phyloP scores from a whole-genome alignment of 371 early-diverging fungal genomes.

The Parasitella parasitica region DNA sequence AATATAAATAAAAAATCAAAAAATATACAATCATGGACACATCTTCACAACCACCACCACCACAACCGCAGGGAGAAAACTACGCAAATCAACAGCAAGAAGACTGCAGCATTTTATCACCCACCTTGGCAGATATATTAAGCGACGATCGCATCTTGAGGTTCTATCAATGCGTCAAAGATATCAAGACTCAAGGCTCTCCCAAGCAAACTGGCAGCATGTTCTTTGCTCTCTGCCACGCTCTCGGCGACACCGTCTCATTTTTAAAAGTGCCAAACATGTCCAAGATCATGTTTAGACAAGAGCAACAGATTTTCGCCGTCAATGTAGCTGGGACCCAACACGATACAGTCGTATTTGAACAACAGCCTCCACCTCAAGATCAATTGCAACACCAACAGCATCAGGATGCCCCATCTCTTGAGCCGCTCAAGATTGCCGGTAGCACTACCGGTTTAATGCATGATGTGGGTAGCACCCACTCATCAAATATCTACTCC shows the following conservation, averaged over 20 bases:
- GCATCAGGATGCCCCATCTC: neutral
- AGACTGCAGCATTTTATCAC: conserved; percentile 43
- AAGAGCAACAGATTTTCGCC: conserved; percentile 47
- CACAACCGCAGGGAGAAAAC: neutral
- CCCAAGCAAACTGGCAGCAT: conserved; percentile 48
- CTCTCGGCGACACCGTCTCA: conserved; percentile 41
- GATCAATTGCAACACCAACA: neutral
- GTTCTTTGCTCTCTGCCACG: conserved; percentile 54
- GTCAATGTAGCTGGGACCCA: conserved; percentile 48
- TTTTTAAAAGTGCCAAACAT: conserved; percentile 51
- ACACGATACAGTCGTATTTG: conserved; percentile 33
- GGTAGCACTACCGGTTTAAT: conserved; percentile 8
- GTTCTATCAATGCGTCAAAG: conserved; percentile 54
- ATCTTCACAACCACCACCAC: conserved; percentile 7
- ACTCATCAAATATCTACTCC: conserved; percentile 24
- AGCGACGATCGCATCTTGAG: conserved; percentile 47
- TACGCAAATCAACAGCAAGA: conserved; percentile 14
- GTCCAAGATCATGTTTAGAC: conserved; percentile 51
- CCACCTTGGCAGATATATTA: conserved; percentile 47
- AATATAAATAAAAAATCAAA: neutral
- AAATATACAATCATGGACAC: conserved; percentile 7
- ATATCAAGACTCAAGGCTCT: conserved; percentile 45
- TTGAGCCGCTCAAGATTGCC: conserved; percentile 24
- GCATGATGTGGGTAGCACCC: conserved; percentile 22
- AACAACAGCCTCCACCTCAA: conserved; percentile 2